Base-by-base conservation (phyloP, 257 asterid genomes). In the Linaria vulgaris region DNA sequence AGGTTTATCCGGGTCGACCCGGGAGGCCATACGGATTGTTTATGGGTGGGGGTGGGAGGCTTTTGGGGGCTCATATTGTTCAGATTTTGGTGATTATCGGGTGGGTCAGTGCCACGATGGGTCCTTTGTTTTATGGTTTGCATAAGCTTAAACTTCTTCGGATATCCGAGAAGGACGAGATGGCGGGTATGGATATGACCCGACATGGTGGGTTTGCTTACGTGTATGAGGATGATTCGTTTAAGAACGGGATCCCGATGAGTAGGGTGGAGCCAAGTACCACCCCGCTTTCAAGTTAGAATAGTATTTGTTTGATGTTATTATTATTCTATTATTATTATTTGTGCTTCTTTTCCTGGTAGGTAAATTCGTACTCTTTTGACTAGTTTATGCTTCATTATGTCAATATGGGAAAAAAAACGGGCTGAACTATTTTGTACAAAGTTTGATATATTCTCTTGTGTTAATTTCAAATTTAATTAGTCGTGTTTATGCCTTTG, bases 171-270 rank as follows among this genome's bases (percentile, higher is more conserved):
- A 96, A 91, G 0, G 97, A 91, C 17, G 98, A 91, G 56, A 31
- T 83, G 82, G 88, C 95, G 82, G 98, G 98, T 79, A 88, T 91
- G 98, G 98, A 91, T 79, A 16, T 83, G 82, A 91, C 97, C 89
- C 89, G 96, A 12, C 97, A 91, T 43, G 97, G 97, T 12, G 97
- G 97, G 6, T 83, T 91, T 11, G 97, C 97, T 1, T 91, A 88
- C 25, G 91, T 51, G 0, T 87, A 85, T 22, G 95, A 90, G 2
- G 96, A 85, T 1, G 83, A 77, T 3, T 41, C 49, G 0, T 14
- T 23, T 2, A 79, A 67, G n/a, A 50, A 52, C 22, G 88, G 87
- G 11, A 39, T 67, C 24, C 88, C 72, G 19, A 76, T 87, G 90
- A 74, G 74, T 4, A 78, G 56, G 61, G 51, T 87, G 11, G 95